phyloP scores from a whole-genome alignment of 1,139 yeast genomes.

The Blastobotrys persicus region DNA sequence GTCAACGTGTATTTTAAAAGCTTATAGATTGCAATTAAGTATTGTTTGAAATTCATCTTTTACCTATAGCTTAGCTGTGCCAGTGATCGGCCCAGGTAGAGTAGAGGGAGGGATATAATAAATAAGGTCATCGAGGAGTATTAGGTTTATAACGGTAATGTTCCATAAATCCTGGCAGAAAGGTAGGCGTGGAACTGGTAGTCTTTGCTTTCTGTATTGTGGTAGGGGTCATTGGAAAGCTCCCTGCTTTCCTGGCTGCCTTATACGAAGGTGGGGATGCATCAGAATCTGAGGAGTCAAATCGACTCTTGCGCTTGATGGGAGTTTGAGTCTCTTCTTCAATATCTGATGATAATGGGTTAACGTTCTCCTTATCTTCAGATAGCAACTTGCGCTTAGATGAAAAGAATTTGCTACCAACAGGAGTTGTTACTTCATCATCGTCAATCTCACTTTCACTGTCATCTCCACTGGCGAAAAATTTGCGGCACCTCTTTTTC shows the following conservation, averaged over 20 bases:
- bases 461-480: conserved; percentile 2
- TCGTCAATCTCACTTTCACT: not conserved
- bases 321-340: not conserved
- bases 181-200: conserved; percentile 7
- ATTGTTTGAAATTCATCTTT: no score
- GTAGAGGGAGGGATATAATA: no score
- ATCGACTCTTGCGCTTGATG: not conserved
- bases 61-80: conserved; percentile 6
- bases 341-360: not conserved
- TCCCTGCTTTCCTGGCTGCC: not conserved
- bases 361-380: conserved; percentile 9
- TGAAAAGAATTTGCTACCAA: conserved; percentile 3
- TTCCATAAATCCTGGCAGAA: conserved; percentile 12
- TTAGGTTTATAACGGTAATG: conserved; percentile 7
- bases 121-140: not conserved
- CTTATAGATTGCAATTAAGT: conserved; percentile 1
- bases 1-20: not conserved
- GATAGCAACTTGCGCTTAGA: not conserved
- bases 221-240: conserved; percentile 5
- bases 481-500: not conserved
- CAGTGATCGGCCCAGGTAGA: no score
- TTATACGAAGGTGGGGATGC: not conserved
- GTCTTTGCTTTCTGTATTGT: conserved; percentile 6
- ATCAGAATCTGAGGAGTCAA: conserved; percentile 2
- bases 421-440: not conserved